phyloP scores from a whole-genome alignment of 768 basidiomycete genomes.

The Boletus eberwhitei region DNA sequence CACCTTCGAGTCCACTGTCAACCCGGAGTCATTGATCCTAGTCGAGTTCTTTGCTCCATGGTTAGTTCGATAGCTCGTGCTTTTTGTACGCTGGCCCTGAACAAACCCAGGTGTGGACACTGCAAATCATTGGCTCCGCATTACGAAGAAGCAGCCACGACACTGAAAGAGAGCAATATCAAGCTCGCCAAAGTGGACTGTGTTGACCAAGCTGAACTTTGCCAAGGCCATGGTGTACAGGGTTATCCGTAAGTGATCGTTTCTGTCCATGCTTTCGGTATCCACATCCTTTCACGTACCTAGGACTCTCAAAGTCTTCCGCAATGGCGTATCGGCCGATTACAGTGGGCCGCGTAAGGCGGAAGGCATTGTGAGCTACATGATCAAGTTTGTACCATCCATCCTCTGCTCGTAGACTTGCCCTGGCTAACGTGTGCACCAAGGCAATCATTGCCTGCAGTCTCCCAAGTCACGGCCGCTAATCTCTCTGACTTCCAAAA shows the following conservation, averaged over 20 bases:
- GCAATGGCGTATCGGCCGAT: slow-evolving; percentile 72
- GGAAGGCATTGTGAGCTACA: slow-evolving; percentile 94
- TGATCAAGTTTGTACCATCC: slow-evolving; percentile 73
- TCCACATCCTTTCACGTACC: background rate
- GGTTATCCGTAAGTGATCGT: slow-evolving; percentile 81
- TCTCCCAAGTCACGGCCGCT: slow-evolving; percentile 71
- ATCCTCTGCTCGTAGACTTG: background rate
- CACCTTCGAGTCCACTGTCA: slow-evolving; percentile 66
- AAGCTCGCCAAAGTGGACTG: slow-evolving; percentile 97
- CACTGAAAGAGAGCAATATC: slow-evolving; percentile 86
- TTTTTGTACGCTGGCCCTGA: background rate
- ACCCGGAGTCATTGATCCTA: slow-evolving; percentile 68
- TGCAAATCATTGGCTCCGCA: slow-evolving; percentile 94
- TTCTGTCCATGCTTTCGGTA: background rate
- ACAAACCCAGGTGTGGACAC: slow-evolving; percentile 76
- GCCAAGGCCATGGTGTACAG: slow-evolving; percentile 80
- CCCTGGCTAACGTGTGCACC: slow-evolving; percentile 8
- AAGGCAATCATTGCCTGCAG: slow-evolving; percentile 91
- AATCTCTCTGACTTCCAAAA: slow-evolving; percentile 84
- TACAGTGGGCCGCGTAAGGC: slow-evolving; percentile 90
- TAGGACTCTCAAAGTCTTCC: slow-evolving; percentile 87
- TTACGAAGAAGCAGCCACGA: slow-evolving; percentile 91
- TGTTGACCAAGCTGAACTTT: slow-evolving; percentile 90
- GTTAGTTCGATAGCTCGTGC: slow-evolving; percentile 34
- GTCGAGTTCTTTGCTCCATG: slow-evolving; percentile 96